Percentiles rank a stretch among this genome's conserved stretches.
Conservation (phyloP, 768 basidiomycete genomes). For the Roridomyces roridus region DNA sequence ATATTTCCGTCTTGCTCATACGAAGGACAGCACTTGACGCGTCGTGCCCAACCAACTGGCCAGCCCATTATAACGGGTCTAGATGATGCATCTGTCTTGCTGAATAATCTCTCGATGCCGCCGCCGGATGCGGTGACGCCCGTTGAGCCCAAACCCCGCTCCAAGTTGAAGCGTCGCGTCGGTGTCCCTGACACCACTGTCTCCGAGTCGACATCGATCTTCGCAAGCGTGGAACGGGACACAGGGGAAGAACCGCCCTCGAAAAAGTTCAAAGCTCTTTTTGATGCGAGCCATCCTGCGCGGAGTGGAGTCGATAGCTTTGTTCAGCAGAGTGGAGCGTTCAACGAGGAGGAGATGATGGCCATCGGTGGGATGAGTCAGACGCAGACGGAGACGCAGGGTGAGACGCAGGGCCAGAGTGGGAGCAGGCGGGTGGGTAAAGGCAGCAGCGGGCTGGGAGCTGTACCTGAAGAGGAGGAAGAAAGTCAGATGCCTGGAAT, state of each 20-base stretch:
- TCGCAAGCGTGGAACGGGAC: conserved; percentile 22
- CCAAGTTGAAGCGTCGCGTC: conserved; percentile 61
- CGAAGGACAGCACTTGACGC: conserved; percentile 43
- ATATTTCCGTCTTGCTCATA: neutral
- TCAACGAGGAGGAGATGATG: conserved; percentile 20
- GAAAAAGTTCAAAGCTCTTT: conserved; percentile 75
- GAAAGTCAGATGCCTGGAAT: conserved; percentile 31
- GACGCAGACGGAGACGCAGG: conserved; percentile 14
- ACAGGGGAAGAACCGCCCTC: conserved; percentile 56
- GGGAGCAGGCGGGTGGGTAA: conserved; percentile 23
- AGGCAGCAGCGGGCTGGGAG: conserved; percentile 29
- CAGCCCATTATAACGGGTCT: conserved; percentile 47
- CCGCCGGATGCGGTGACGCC: no score
- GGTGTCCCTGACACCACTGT: conserved; percentile 34
- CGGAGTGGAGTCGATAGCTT: conserved; percentile 36
- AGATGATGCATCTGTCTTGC: conserved; percentile 48
- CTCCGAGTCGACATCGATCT: conserved; percentile 19
- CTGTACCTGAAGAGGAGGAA: conserved; percentile 62
- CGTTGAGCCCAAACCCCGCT: conserved; percentile 45
- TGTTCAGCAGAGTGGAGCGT: conserved; percentile 17
- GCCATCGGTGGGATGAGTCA: conserved; percentile 26
- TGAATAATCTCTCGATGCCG: conserved; percentile 37
- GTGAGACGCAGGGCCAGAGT: conserved; percentile 21
- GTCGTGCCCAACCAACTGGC: conserved; percentile 43
- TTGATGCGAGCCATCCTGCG: conserved; percentile 68